phyloP scores from a whole-genome alignment of 805 yeast species.

The Ogataea corticis region DNA sequence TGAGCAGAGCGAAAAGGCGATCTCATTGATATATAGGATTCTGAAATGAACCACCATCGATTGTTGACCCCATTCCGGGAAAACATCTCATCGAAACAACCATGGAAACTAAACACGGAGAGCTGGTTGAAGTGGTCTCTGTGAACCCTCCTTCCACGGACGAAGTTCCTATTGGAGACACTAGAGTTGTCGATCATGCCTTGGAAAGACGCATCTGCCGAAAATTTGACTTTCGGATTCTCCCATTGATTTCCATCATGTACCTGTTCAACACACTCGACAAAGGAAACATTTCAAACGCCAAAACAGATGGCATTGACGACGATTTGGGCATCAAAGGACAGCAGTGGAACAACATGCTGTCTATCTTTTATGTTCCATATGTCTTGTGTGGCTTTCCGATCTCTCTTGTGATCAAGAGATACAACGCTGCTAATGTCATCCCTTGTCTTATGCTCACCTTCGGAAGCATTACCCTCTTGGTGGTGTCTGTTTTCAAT shows the following conservation, averaged over 20 bases:
- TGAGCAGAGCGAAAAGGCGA: no score
- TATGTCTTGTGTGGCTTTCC: conserved; percentile 47
- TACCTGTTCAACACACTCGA: conserved; percentile 49
- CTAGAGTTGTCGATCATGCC: conserved; percentile 8
- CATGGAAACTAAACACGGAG: no score
- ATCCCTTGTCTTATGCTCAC: conserved; percentile 43
- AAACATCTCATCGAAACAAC: no score
- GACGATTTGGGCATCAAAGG: conserved; percentile 41
- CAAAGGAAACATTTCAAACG: conserved; percentile 49
- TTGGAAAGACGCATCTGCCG: conserved; percentile 33
- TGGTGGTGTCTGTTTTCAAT: conserved; percentile 39
- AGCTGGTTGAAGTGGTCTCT: no score
- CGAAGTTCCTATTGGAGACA: neutral
- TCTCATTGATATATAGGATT: no score
- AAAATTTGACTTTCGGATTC: conserved; percentile 42
- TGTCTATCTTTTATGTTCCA: conserved; percentile 45
- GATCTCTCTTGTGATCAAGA: conserved; percentile 39
- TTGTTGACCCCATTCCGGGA: no score
- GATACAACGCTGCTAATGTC: conserved; percentile 41
- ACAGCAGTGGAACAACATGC: conserved; percentile 43
- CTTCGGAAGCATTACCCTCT: conserved; percentile 42
- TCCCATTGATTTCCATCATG: conserved; percentile 45
- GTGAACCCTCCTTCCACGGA: neutral
- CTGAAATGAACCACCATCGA: no score
- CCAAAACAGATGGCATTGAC: conserved; percentile 46